Conservation (phyloP, 257 asterid species). For the Penstemon newberryi region DNA sequence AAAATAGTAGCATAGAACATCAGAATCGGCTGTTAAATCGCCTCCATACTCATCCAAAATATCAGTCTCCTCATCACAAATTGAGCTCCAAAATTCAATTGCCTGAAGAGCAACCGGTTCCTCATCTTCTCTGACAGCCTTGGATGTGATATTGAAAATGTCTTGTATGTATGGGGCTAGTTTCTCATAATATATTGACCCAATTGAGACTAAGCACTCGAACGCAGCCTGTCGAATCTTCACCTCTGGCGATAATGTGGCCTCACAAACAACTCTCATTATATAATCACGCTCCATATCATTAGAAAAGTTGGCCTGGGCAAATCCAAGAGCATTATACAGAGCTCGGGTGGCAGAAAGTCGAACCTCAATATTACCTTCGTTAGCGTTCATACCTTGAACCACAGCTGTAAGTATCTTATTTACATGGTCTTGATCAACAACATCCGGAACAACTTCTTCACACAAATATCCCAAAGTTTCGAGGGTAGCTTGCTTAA, state of each 20-base stretch:
- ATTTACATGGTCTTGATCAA: slow-evolving; percentile 62
- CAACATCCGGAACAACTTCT: slow-evolving; percentile 54
- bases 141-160: slow-evolving; percentile 55
- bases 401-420: slow-evolving; percentile 60
- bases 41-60: slow-evolving; percentile 62
- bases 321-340: slow-evolving; percentile 61
- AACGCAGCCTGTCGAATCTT: slow-evolving; percentile 57
- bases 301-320: slow-evolving; percentile 54
- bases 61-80: slow-evolving; percentile 69
- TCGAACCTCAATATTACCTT: slow-evolving; percentile 49
- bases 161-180: slow-evolving; percentile 55
- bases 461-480: slow-evolving; percentile 60
- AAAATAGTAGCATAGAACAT: slow-evolving; percentile 58
- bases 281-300: slow-evolving; percentile 62
- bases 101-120: slow-evolving; percentile 70
- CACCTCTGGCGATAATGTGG: slow-evolving; percentile 49
- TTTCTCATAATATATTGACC: slow-evolving; percentile 54
- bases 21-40: slow-evolving; percentile 58
- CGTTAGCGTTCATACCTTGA: slow-evolving; percentile 59
- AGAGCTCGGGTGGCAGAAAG: slow-evolving; percentile 56
- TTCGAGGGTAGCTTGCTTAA: slow-evolving; percentile 60
- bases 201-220: slow-evolving; percentile 58
- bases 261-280: slow-evolving; percentile 65
- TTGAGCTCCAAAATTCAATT: slow-evolving; percentile 67
- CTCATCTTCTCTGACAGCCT: slow-evolving; percentile 60